Evolutionary conservation across 352 stramenopile species (phyloP).

Genomic region (Phytophthora sansomeana): DNA sequence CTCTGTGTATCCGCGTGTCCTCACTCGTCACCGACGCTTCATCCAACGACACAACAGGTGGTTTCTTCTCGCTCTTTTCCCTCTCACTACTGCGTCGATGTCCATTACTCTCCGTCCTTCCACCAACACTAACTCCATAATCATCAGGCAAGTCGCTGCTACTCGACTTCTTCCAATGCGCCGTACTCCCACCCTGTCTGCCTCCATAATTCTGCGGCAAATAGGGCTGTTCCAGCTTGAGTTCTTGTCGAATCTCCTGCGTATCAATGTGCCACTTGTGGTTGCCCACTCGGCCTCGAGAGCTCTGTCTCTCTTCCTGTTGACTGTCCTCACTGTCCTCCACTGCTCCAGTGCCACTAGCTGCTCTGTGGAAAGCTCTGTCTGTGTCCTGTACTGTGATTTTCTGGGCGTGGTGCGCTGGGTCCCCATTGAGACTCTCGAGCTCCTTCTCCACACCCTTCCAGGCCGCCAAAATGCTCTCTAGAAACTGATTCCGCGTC

Average conservation of each 20-base stretch:
- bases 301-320: constrained; percentile 22
- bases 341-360: constrained; percentile 3
- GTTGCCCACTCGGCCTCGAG: constrained; percentile 55
- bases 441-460: constrained; percentile 77
- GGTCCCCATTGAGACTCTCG: constrained; percentile 42
- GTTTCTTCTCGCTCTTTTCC: constrained; percentile 16
- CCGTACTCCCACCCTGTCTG: constrained; percentile 11
- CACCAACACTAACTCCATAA: constrained; percentile 34
- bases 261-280: constrained; percentile 84
- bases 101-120: neutral
- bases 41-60: constrained; percentile 16
- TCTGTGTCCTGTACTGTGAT: constrained; percentile 49
- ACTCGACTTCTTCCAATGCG: constrained; percentile 42
- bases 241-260: constrained; percentile 61
- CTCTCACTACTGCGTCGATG: neutral
- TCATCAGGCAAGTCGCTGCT: constrained; percentile 53
- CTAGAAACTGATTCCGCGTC: constrained; percentile 86
- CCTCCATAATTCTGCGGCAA: constrained; percentile 35
- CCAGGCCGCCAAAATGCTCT: constrained; percentile 85
- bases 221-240: constrained; percentile 40
- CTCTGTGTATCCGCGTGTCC: neutral
- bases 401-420: constrained; percentile 36
- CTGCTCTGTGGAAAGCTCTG: constrained; percentile 37
- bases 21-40: constrained; percentile 18
- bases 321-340: constrained; percentile 1